These are phyloP conservation scores for Chytriomyces hyalinus DNA, from an alignment of 192 early-diverging fungal genomes.

Conservation along the genomic window DNA sequence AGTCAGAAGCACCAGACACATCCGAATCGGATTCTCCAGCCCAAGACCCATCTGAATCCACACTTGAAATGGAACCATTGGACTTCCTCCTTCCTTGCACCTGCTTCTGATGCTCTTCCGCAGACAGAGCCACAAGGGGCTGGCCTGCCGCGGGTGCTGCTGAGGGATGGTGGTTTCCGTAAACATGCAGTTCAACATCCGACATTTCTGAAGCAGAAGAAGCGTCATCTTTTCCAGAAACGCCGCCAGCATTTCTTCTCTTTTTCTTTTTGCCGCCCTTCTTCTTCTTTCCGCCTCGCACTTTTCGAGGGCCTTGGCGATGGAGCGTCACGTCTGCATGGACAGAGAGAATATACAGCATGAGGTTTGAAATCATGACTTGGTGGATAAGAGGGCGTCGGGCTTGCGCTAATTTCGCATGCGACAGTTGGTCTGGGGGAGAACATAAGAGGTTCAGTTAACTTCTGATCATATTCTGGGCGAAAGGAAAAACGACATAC, in stretches of 20 bases:
- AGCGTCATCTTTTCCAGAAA: background rate
- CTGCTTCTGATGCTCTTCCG: background rate
- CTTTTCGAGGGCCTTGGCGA: conserved; percentile 44
- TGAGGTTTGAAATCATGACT: conserved; percentile 58
- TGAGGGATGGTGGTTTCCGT: background rate
- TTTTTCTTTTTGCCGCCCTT: conserved; percentile 20
- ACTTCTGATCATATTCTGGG: background rate
- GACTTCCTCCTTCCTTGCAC: background rate
- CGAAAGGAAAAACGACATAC: conserved; percentile 11
- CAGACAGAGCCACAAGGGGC: background rate
- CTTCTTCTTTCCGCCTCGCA: conserved; percentile 32
- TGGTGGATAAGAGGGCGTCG: conserved; percentile 52
- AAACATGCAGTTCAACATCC: background rate
- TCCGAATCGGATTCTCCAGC: conserved; percentile 10
- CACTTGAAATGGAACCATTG: background rate
- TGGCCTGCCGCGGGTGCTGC: too few species aligned
- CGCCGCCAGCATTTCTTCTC: background rate
- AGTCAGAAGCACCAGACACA: background rate
- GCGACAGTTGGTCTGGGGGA: conserved; percentile 45
- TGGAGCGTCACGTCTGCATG: conserved; percentile 59
- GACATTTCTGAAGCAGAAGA: background rate
- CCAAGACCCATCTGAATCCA: conserved; percentile 9
- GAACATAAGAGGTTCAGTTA: background rate
- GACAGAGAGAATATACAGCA: conserved; percentile 61
- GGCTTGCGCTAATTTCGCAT: conserved; percentile 55